These are phyloP conservation scores for Alternaria triticimaculans DNA, from an alignment of 2,329 filamentous ascomycete genomes.

Conservation along the genomic window DNA sequence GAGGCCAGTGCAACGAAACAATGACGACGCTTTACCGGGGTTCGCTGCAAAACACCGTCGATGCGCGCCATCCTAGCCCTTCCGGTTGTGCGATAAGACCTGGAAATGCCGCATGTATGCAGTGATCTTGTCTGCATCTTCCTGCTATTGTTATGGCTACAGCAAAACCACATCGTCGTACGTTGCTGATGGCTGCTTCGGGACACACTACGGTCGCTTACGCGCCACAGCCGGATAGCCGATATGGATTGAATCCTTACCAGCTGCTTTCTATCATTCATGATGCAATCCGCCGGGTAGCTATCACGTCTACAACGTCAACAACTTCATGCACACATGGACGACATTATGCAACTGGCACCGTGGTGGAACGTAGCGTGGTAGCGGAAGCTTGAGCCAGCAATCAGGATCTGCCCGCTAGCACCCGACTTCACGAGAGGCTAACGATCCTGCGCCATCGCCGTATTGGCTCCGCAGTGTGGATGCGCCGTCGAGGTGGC, in stretches of 20 bases:
- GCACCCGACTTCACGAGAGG: background rate
- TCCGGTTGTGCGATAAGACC: background rate
- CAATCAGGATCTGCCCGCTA: background rate
- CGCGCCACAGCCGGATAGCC: conserved; percentile 4
- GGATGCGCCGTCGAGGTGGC: background rate
- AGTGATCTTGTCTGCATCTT: background rate
- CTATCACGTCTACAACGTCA: background rate
- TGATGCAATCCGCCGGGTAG: background rate
- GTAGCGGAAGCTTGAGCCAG: background rate
- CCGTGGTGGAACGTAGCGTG: background rate
- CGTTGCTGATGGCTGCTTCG: background rate
- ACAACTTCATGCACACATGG: background rate
- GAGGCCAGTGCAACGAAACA: background rate
- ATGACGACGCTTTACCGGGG: conserved; percentile 3
- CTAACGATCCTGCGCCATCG: background rate
- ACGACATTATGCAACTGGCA: background rate
- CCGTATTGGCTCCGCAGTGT: background rate
- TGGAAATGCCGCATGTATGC: background rate
- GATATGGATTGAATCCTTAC: background rate
- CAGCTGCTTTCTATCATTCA: background rate
- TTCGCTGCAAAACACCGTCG: background rate
- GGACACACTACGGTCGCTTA: background rate
- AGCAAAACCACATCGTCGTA: background rate
- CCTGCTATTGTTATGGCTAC: background rate
- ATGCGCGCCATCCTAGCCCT: background rate